A percentile compares a stretch with the other conserved stretches of the same genome.
Conservation (phyloP, 495 filamentous ascomycete species). For the Penicillium simplicissimum region DNA sequence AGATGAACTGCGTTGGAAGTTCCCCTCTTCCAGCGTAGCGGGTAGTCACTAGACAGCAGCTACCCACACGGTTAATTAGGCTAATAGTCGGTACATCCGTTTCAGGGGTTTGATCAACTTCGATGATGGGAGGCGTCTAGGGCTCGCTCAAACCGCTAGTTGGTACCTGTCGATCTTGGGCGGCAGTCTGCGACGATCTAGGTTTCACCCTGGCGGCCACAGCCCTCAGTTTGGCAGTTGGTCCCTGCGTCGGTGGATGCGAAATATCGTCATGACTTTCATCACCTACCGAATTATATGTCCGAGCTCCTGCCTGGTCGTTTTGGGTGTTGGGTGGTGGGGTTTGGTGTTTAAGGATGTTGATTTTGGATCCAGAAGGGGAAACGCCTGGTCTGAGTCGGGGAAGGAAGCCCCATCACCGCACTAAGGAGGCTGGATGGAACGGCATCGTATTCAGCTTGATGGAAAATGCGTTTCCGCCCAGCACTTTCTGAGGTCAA, state of each 20-base stretch:
- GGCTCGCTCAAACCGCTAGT: slow-evolving; percentile 15
- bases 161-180: slow-evolving; percentile 27
- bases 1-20: slow-evolving; percentile 34
- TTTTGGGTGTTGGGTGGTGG: neutral
- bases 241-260: slow-evolving; percentile 8
- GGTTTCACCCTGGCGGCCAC: slow-evolving; percentile 33
- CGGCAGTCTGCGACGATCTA: slow-evolving; percentile 36
- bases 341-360: slow-evolving; percentile 9
- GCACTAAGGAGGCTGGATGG: neutral
- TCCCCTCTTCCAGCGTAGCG: slow-evolving; percentile 10
- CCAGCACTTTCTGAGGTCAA: neutral
- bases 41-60: neutral
- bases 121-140: slow-evolving; percentile 6
- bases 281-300: slow-evolving; percentile 22
- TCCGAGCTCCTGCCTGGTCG: slow-evolving; percentile 10
- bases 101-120: slow-evolving; percentile 1
- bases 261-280: slow-evolving; percentile 11
- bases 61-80: slow-evolving; percentile 19
- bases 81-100: slow-evolving; percentile 12
- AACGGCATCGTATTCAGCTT: neutral
- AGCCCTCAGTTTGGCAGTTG: slow-evolving; percentile 15
- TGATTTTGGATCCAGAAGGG: slow-evolving; percentile 13
- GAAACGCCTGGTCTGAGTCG: slow-evolving; percentile 14
- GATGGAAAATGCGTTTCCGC: neutral
- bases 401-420: neutral